phyloP scores from a whole-genome alignment of 192 early-diverging fungal species.

The Backusella westeae region DNA sequence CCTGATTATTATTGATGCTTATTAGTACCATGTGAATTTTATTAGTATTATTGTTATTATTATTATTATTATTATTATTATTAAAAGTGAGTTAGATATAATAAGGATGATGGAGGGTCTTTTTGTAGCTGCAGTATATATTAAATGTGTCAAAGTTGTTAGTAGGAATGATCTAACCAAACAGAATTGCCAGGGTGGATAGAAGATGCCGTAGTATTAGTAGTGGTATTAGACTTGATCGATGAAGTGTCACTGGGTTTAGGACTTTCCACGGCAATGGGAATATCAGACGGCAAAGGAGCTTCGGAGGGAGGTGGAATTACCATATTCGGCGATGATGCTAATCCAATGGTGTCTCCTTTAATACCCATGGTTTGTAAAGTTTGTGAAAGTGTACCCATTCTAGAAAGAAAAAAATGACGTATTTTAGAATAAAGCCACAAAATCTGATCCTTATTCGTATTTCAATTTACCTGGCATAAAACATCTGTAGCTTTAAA shows the following conservation, averaged over 20 bases:
- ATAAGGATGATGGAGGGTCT: background rate
- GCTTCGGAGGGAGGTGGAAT: slow-evolving; percentile 39
- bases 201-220: background rate
- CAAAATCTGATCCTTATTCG: too few relatives aligned
- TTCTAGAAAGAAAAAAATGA: slow-evolving; percentile 6
- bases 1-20: background rate
- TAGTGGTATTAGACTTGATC: background rate
- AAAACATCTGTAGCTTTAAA: slow-evolving; percentile 89
- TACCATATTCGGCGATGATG: slow-evolving; percentile 21
- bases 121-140: background rate
- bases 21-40: slow-evolving; percentile 1
- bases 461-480: slow-evolving; percentile 39
- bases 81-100: background rate
- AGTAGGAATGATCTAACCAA: slow-evolving; percentile 3
- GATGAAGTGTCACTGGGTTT: background rate
- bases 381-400: slow-evolving; percentile 19
- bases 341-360: slow-evolving; percentile 15
- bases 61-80: background rate
- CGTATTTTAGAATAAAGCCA: background rate
- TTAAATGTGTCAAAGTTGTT: background rate
- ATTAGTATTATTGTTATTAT: background rate
- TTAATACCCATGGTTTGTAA: slow-evolving; percentile 51
- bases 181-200: slow-evolving; percentile 11
- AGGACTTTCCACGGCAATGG: background rate
- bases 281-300: background rate